Percentiles rank a stretch among this genome's conserved stretches.
phyloP scores from a whole-genome alignment of 1,284 basidiomycete genomes.

The Termitomyces sp. region DNA sequence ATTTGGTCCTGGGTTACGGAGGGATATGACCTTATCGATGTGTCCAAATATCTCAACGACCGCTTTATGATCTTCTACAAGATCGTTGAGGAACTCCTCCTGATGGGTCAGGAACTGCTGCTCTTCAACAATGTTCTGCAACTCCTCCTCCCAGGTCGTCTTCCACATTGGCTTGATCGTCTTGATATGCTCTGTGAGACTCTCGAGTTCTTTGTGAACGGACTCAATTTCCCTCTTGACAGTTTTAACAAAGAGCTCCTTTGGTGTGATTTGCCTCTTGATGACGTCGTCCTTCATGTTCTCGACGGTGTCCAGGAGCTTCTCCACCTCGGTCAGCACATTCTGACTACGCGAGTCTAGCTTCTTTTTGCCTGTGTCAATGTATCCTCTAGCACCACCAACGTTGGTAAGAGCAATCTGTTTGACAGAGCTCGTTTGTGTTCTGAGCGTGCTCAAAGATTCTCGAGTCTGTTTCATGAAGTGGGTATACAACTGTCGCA shows the following conservation, averaged over 20 bases:
- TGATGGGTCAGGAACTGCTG: slow-evolving; percentile 93
- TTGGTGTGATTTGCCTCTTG: slow-evolving; percentile 84
- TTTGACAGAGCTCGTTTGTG: slow-evolving; percentile 83
- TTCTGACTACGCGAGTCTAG: slow-evolving; percentile 87
- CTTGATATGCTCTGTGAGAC: slow-evolving; percentile 80
- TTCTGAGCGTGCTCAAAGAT: slow-evolving; percentile 70
- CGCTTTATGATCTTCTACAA: slow-evolving; percentile 90
- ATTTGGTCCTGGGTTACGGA: slow-evolving; percentile 50
- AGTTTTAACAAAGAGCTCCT: slow-evolving; percentile 65
- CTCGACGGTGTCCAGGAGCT: slow-evolving; percentile 91
- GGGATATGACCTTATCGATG: slow-evolving; percentile 82
- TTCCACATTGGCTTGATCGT: slow-evolving; percentile 97
- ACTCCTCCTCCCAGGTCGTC: slow-evolving; percentile 96
- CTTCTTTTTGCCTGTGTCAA: slow-evolving; percentile 88
- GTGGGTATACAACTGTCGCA: slow-evolving; percentile 92
- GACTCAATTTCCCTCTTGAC: slow-evolving; percentile 73
- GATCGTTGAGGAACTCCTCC: slow-evolving; percentile 84
- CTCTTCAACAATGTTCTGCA: slow-evolving; percentile 96
- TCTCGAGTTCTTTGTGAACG: slow-evolving; percentile 70
- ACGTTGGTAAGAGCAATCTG: slow-evolving; percentile 81
- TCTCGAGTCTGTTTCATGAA: slow-evolving; percentile 90
- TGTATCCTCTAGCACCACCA: slow-evolving; percentile 83
- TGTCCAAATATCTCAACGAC: slow-evolving; percentile 81
- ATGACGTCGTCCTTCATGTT: slow-evolving; percentile 88
- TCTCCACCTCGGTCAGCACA: slow-evolving; percentile 89